Base-by-base conservation (phyloP, 2,329 filamentous ascomycete species). In the Elsinoe batatas region DNA sequence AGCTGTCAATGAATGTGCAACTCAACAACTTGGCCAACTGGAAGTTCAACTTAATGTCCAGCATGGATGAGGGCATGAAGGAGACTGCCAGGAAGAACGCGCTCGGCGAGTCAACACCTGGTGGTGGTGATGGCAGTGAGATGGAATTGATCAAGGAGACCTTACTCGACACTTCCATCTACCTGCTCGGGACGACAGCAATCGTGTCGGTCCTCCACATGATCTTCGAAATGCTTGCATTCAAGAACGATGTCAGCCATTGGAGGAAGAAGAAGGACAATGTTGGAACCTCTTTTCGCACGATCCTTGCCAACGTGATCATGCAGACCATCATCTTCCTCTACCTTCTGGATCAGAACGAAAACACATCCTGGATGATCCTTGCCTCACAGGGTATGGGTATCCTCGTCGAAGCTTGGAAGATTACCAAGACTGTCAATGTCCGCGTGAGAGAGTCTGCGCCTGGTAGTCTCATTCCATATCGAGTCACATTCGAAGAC, bases 261-360 rank as follows among this genome's bases (percentile, higher is more conserved):
- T 98, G 93, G 82, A 88, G 91, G 68, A 96, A 97, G 77, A 98
- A 98, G 85, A 98, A 98, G 78, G 94, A 97, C 74, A 93, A 95
- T 58, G 87, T 98, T 26, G 93, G 93, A 60, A 95, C 95, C 44
- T 96, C 91, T 1, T 87, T 98, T 58, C 89, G 93, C 57, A 94
- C 91, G 32, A 98, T 98, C 66, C 77, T 98, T 57, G 90, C 88
- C 68, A 98, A 97, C 66, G 91, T 97, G 59, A 91, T 97, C 71
- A 98, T 98, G 93, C 93, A 98, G 72, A 71, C 79, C 5, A 79
- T 97, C 66, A 96, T 98, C 71, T 94, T 98, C 79, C 79, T 98
- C 44, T 98, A 98, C 72, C 80, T 98, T 30, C 75, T 98, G 64
- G 93, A 98, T 74, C 97, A 98, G 76, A 94, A 90, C 62, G 90